These are phyloP conservation scores for Mycena haematopus DNA, from an alignment of 768 basidiomycete genomes.

Conservation along the genomic window DNA sequence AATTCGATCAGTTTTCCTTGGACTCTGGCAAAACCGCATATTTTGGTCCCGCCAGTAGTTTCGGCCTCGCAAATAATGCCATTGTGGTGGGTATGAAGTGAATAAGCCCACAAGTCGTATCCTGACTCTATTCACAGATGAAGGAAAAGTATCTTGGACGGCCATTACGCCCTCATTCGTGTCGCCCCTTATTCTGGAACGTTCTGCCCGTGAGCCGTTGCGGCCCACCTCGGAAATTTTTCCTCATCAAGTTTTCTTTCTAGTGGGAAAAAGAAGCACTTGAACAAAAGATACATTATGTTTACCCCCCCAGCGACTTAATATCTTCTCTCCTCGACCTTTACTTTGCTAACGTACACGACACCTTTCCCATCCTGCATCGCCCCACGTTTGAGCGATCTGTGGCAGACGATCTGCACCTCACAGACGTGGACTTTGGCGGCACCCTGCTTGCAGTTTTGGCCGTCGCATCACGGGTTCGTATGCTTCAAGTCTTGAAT, in stretches of 20 bases:
- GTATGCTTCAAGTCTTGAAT: constrained; percentile 43
- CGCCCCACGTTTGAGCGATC: constrained; percentile 65
- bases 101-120: neutral
- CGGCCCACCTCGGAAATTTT: no score
- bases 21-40: neutral
- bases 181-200: neutral
- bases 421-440: constrained; percentile 57
- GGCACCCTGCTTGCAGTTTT: constrained; percentile 67
- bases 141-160: no score
- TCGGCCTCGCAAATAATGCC: constrained; percentile 7
- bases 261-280: constrained; percentile 48
- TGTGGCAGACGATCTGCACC: constrained; percentile 53
- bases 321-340: constrained; percentile 55
- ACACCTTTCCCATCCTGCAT: constrained; percentile 64
- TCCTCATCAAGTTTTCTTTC: neutral
- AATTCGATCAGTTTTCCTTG: neutral
- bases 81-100: no score
- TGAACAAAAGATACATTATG: constrained; percentile 36
- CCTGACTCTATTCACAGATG: no score
- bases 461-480: constrained; percentile 59
- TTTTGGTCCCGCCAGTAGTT: constrained; percentile 17
- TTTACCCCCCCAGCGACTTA: constrained; percentile 58
- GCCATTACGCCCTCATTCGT: neutral
- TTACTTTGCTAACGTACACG: constrained; percentile 64
- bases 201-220: no score